These are phyloP conservation scores for Talaromyces sp. DNA, from an alignment of 2,329 filamentous ascomycete species.

Conservation along the genomic window DNA sequence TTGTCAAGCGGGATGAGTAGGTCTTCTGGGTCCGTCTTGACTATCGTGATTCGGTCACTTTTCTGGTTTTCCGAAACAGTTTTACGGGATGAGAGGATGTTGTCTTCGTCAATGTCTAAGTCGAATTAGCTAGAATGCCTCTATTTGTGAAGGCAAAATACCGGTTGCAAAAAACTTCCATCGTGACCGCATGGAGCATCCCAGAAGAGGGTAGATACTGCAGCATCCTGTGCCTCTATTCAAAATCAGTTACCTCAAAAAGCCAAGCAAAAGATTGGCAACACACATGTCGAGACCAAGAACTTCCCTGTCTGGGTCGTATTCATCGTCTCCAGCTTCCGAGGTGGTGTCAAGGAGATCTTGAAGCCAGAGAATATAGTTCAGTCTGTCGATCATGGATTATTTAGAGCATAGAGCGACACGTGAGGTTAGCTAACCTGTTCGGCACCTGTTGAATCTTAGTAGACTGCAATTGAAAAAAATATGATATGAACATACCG, in stretches of 20 bases:
- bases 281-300: conserved; percentile 67
- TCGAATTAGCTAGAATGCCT: background rate
- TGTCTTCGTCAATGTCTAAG: conserved; percentile 67
- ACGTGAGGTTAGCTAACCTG: conserved; percentile 26
- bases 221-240: conserved; percentile 76
- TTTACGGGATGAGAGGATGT: conserved; percentile 56
- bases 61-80: conserved; percentile 67
- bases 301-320: conserved; percentile 51
- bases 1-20: conserved; percentile 57
- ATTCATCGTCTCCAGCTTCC: conserved; percentile 42
- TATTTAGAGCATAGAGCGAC: conserved; percentile 9
- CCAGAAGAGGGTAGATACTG: conserved; percentile 83
- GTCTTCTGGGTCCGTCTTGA: conserved; percentile 48
- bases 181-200: conserved; percentile 57
- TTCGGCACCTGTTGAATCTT: conserved; percentile 36
- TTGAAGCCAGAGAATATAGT: conserved; percentile 88
- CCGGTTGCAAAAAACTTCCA: conserved; percentile 71
- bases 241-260: conserved; percentile 11
- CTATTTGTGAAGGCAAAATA: conserved; percentile 15
- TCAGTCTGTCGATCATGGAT: conserved; percentile 58
- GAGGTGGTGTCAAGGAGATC: conserved; percentile 67
- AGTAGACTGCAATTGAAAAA: background rate
- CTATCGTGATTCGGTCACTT: conserved; percentile 56
- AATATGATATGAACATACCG: conserved; percentile 46
- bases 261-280: background rate